Percentiles rank a stretch among this genome's conserved stretches.
These are phyloP conservation scores for Cadophora sp. DNA, from an alignment of 2,329 filamentous ascomycete species.

Conservation along the genomic window DNA sequence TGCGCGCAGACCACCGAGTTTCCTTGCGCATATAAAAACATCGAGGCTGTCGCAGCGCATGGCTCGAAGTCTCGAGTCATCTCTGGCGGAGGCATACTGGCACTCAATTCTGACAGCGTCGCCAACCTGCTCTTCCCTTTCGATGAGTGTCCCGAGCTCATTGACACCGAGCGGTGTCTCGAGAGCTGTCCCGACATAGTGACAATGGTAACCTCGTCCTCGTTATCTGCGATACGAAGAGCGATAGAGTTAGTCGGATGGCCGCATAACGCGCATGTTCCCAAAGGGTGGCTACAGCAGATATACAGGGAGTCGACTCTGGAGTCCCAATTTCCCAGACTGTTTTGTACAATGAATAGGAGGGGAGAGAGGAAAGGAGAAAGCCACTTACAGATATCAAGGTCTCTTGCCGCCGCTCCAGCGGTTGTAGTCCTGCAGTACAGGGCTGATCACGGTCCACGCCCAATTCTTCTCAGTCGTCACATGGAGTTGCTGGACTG, in stretches of 20 bases:
- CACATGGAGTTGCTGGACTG: conserved; percentile 44
- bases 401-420: conserved; percentile 42
- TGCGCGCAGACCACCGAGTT: conserved; percentile 85
- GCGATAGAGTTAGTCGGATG: conserved; percentile 42
- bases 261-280: conserved; percentile 37
- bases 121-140: conserved; percentile 53
- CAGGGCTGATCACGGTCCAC: conserved; percentile 46
- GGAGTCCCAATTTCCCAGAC: conserved; percentile 27
- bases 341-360: conserved; percentile 30
- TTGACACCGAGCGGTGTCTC: conserved; percentile 65
- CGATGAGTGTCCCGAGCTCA: conserved; percentile 61
- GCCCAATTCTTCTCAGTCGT: conserved; percentile 43
- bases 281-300: conserved; percentile 37
- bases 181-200: conserved; percentile 64
- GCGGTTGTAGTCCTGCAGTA: conserved; percentile 43
- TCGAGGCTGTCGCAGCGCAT: conserved; percentile 87
- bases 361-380: conserved; percentile 17
- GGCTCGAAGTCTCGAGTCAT: conserved; percentile 74
- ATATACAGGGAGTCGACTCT: conserved; percentile 29
- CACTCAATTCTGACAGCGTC: conserved; percentile 58
- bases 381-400: conserved; percentile 42
- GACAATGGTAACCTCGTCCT: conserved; percentile 45
- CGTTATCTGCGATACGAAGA: conserved; percentile 39
- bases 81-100: conserved; percentile 54
- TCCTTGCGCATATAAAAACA: conserved; percentile 88